Base-by-base conservation (phyloP, 306 rosid species). In the Quercus wislizeni region DNA sequence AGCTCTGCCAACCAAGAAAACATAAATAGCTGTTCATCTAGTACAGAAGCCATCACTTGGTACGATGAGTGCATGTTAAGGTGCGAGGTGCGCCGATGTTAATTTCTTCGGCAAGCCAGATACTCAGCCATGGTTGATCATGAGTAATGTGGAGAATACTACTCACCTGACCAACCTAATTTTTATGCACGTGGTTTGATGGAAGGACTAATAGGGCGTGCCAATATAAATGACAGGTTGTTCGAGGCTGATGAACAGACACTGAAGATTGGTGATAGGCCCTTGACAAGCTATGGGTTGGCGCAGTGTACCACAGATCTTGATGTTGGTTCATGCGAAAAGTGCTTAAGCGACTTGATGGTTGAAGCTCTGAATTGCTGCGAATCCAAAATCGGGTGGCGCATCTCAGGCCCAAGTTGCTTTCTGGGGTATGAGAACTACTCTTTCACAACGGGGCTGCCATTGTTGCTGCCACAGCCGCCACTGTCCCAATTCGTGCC, bases 301-400 rank as follows among this genome's bases (percentile, higher is more conserved):
- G 90, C 73, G 30, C 90, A 81, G 74, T 87, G 90, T 62, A 81
- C 83, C 11, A 81, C 78, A 80, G 88, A 87, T 71, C 13, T 87
- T 20, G 28, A 33, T 46, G 1, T 41, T 1, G 43, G 55, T 41
- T 21, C 57, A 21, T 87, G 88, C 81, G 3, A 17, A n/a, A 54
- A 41, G 35, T 87, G 88, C 27, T 84, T 87, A 69, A 3, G 1
- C 21, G 35, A 64, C 14, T 77, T 87, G 76, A 21, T 79, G 82
- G 69, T 5, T 2, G 54, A 31, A 7, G 55, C 78, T 17, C 4
- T 6, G 11, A 4, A 21, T 15, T 63, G 31, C 46, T 63, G 51
- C 65, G 43, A 43, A 35, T 33, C 23, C 19, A 76, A 46, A 56
- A 58, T 15, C 25, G 85, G 90, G 38, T 87, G 90, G 90, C 81